These are phyloP conservation scores for Lipomyces orientalis DNA, from an alignment of 805 yeast genomes.

Conservation along the genomic window DNA sequence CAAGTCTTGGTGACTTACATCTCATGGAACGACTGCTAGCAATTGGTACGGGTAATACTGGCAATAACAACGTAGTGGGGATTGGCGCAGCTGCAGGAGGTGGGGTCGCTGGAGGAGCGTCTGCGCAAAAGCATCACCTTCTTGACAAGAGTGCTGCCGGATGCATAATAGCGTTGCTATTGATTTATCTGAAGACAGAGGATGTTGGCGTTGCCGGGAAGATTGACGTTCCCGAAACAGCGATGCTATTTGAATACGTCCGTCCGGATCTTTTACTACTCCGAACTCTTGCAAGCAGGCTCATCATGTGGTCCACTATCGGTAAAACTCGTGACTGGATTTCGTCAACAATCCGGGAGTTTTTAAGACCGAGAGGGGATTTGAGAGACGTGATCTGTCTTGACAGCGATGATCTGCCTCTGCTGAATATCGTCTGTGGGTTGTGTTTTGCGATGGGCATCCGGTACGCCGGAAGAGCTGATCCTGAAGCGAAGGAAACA, in stretches of 20 bases:
- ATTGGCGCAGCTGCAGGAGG: slow-evolving; percentile 23
- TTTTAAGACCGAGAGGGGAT: slow-evolving; percentile 43
- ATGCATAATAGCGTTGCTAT: slow-evolving; percentile 73
- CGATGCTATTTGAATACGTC: slow-evolving; percentile 65
- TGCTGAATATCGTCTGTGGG: slow-evolving; percentile 74
- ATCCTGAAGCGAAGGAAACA: slow-evolving; percentile 59
- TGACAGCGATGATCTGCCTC: slow-evolving; percentile 66
- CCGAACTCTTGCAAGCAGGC: slow-evolving; percentile 64
- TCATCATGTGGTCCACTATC: slow-evolving; percentile 77
- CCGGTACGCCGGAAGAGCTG: slow-evolving; percentile 72
- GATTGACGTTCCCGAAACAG: slow-evolving; percentile 62
- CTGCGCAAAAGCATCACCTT: slow-evolving; percentile 63
- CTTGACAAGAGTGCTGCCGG: slow-evolving; percentile 71
- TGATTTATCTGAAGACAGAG: slow-evolving; percentile 74
- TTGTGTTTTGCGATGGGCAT: slow-evolving; percentile 74
- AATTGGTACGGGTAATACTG: slow-evolving; percentile 54
- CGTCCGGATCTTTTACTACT: slow-evolving; percentile 79
- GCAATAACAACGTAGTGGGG: slow-evolving; percentile 11
- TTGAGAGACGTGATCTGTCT: slow-evolving; percentile 40
- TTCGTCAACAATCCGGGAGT: slow-evolving; percentile 58
- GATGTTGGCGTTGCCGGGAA: slow-evolving; percentile 65
- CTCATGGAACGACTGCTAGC: slow-evolving; percentile 65
- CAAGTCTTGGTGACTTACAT: slow-evolving; percentile 65
- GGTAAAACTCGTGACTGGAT: slow-evolving; percentile 61
- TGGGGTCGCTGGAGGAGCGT: slow-evolving; percentile 51